Evolutionary conservation across 352 stramenopile species (phyloP).

Genomic region (Phytopythium oedochilum): DNA sequence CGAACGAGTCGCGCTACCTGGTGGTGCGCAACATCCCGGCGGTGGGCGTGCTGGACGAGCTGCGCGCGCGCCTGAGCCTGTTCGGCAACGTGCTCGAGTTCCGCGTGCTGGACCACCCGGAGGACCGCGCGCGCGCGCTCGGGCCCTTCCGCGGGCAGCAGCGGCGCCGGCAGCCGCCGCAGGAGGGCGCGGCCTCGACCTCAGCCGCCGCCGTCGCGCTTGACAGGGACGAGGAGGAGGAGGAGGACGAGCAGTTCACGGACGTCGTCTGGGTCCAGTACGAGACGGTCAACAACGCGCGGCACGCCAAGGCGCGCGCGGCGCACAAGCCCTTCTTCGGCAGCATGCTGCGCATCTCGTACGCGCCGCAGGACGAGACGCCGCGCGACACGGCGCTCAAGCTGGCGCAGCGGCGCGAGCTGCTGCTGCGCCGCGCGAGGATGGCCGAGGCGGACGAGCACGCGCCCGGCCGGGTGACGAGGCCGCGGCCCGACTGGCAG

Average conservation of each 20-base stretch:
- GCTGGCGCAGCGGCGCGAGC: slow-evolving; percentile 46
- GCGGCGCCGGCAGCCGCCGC: not conserved
- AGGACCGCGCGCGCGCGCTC: slow-evolving; percentile 28
- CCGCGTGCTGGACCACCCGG: slow-evolving; percentile 40
- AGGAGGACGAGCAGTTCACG: slow-evolving; percentile 33
- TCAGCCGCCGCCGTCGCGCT: too few relatives aligned
- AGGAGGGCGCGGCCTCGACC: slow-evolving; percentile 14
- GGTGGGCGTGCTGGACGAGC: slow-evolving; percentile 48
- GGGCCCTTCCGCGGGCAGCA: not conserved
- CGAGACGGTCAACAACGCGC: slow-evolving; percentile 71
- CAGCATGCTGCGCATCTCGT: slow-evolving; percentile 52
- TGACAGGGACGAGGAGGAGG: slow-evolving; percentile 2
- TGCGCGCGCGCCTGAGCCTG: slow-evolving; percentile 44
- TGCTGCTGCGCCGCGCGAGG: slow-evolving; percentile 35
- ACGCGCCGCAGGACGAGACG: slow-evolving; percentile 60
- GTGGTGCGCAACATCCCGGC: slow-evolving; percentile 60
- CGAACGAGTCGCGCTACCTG: slow-evolving; percentile 52
- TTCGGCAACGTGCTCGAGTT: slow-evolving; percentile 51
- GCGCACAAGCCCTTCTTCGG: slow-evolving; percentile 67
- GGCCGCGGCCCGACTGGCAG: not conserved
- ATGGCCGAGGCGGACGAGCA: not conserved
- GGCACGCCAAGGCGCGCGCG: slow-evolving; percentile 52
- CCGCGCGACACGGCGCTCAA: slow-evolving; percentile 56
- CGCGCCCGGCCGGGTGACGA: not conserved
- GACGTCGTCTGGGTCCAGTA: slow-evolving; percentile 71